Conservation (phyloP, 163 green algal species). For the Scenedesmus sp. region DNA sequence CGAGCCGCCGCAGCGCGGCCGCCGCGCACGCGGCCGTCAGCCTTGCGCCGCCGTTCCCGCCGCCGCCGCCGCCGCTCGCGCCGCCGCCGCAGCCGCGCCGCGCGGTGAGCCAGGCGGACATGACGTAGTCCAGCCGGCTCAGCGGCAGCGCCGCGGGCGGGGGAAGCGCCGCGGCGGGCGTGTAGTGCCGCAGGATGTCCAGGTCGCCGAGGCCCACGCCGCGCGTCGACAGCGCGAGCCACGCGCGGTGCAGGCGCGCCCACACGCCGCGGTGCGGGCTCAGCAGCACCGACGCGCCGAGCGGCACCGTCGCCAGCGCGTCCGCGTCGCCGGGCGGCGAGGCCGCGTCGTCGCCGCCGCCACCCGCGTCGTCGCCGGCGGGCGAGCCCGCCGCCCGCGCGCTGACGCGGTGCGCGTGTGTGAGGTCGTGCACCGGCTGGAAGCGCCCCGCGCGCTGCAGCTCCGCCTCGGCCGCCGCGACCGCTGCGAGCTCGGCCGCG, state of each 20-base stretch:
- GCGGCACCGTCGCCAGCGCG: background rate
- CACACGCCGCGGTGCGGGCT: conserved; percentile 18
- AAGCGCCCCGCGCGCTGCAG: conserved; percentile 27
- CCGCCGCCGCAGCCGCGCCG: background rate
- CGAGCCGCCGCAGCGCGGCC: conserved; percentile 8
- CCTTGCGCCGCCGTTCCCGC: background rate
- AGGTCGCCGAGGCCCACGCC: conserved; percentile 19
- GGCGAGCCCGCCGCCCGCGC: conserved; percentile 8
- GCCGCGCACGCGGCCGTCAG: too few species aligned
- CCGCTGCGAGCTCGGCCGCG: conserved; percentile 24
- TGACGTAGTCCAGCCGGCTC: conserved; percentile 33
- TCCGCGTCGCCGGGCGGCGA: background rate
- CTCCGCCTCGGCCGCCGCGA: conserved; percentile 38
- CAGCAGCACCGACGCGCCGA: background rate
- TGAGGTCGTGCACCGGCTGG: conserved; percentile 36
- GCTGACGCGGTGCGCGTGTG: conserved; percentile 13
- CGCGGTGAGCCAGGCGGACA: conserved; percentile 41
- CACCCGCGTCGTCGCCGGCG: too few species aligned
- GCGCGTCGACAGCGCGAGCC: background rate
- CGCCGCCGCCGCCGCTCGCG: background rate
- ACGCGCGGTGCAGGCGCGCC: conserved; percentile 15
- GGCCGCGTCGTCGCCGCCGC: background rate
- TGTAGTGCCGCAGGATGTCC: conserved; percentile 34
- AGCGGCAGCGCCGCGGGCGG: conserved; percentile 9
- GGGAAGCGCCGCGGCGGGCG: conserved; percentile 2